Percentiles rank a stretch among this genome's conserved stretches.
phyloP scores from a whole-genome alignment of 208 protist species.

The Trypanosoma theileri region DNA sequence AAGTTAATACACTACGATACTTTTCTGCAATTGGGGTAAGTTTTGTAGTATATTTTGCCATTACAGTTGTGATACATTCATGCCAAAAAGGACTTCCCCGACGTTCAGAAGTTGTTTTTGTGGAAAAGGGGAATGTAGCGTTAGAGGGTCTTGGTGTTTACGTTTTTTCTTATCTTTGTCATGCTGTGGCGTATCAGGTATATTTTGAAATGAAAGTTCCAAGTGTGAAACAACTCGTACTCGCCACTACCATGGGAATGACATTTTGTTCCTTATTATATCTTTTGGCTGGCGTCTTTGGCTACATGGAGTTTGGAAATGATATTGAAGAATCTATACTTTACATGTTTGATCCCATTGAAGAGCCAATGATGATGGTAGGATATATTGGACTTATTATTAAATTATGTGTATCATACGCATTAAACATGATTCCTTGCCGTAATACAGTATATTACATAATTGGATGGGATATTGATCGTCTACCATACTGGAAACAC shows the following conservation, averaged over 20 bases:
- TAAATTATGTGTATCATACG: constrained; percentile 63
- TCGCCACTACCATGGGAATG: constrained; percentile 31
- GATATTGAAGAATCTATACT: constrained; percentile 46
- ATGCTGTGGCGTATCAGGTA: constrained; percentile 40
- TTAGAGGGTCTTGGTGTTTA: constrained; percentile 36
- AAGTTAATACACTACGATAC: constrained; percentile 41
- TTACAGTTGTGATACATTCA: constrained; percentile 30
- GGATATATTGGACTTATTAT: constrained; percentile 70
- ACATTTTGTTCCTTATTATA: constrained; percentile 65
- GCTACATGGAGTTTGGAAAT: constrained; percentile 76
- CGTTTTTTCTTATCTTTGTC: constrained; percentile 50
- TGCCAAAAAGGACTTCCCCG: constrained; percentile 21
- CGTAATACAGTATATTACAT: constrained; percentile 65
- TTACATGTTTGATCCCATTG: constrained; percentile 56
- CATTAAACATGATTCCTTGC: constrained; percentile 61
- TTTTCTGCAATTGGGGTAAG: constrained; percentile 34
- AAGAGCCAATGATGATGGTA: constrained; percentile 63
- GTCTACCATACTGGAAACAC: constrained; percentile 73
- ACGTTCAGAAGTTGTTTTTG: constrained; percentile 4
- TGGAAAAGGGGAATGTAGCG: constrained; percentile 22
- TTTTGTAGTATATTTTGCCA: constrained; percentile 34
- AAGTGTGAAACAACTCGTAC: constrained; percentile 18
- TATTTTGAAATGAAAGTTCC: constrained; percentile 40
- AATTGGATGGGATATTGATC: constrained; percentile 49
- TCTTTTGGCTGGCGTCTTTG: constrained; percentile 62